These are phyloP conservation scores for Phytomonas serpens DNA, from an alignment of 208 protist species.

Conservation along the genomic window DNA sequence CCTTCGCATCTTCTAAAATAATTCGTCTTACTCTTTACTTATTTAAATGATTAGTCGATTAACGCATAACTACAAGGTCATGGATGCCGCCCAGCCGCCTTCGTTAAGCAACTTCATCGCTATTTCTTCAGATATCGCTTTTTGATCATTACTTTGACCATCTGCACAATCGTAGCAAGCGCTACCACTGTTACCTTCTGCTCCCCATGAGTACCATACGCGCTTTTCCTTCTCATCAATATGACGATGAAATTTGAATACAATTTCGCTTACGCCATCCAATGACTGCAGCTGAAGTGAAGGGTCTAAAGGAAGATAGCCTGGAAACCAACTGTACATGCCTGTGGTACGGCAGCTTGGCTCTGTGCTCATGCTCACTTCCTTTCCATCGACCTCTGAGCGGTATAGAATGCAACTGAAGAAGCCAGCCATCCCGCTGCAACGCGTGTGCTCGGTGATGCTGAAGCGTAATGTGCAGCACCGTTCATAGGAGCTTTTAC, in stretches of 20 bases:
- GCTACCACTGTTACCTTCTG: neutral
- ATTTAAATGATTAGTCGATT: neutral
- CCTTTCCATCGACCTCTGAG: slow-evolving; percentile 1
- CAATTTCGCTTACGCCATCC: neutral
- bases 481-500: neutral
- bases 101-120: slow-evolving; percentile 35
- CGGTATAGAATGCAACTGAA: slow-evolving; percentile 64
- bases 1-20: neutral
- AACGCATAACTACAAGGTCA: slow-evolving; percentile 15
- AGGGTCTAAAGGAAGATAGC: slow-evolving; percentile 54
- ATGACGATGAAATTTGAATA: slow-evolving; percentile 23
- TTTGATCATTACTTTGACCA: neutral
- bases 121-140: neutral
- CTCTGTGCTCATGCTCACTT: slow-evolving; percentile 18
- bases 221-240: slow-evolving; percentile 15
- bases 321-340: slow-evolving; percentile 89
- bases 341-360: slow-evolving; percentile 28
- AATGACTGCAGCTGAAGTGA: slow-evolving; percentile 25
- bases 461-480: slow-evolving; percentile 21
- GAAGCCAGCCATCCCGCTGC: slow-evolving; percentile 60
- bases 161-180: slow-evolving; percentile 9
- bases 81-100: slow-evolving; percentile 55
- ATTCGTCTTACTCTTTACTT: neutral
- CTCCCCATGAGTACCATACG: slow-evolving; percentile 78
- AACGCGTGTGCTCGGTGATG: slow-evolving; percentile 25